Conservation (phyloP, 257 asterid genomes). For the Solanum chmielewskii region DNA sequence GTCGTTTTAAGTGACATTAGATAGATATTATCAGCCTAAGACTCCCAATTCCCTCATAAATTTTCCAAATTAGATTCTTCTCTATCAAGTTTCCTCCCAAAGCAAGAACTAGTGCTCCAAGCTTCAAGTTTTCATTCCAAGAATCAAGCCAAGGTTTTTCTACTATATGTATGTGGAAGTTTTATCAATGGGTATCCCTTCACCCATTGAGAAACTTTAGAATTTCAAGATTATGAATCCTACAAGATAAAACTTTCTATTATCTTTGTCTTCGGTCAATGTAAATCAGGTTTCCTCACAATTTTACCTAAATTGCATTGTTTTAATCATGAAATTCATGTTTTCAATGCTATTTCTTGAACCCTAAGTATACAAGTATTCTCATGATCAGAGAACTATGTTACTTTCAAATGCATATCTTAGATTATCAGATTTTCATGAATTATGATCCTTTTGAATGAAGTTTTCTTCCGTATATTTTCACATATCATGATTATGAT, state of each 20-base stretch:
- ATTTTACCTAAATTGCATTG: neutral
- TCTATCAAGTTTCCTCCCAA: neutral
- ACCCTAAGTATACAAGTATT: neutral
- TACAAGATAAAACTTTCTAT: neutral
- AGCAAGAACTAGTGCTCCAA: neutral
- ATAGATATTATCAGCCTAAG: neutral
- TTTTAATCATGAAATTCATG: neutral
- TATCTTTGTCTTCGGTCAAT: neutral
- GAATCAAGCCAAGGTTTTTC: neutral
- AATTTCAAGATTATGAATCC: neutral
- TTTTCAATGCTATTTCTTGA: neutral
- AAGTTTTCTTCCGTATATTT: neutral
- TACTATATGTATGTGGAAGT: neutral
- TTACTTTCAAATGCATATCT: neutral
- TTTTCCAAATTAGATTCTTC: neutral
- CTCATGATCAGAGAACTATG: neutral
- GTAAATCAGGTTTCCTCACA: neutral
- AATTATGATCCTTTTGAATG: neutral
- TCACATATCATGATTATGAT: neutral
- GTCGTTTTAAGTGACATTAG: neutral
- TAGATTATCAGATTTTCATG: too few relatives aligned
- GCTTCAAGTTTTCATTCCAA: neutral
- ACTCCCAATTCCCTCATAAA: neutral
- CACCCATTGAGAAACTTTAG: neutral
- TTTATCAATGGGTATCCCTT: neutral